These are phyloP conservation scores for Eruca vesicaria DNA, from an alignment of 441 rosid genomes.

Conservation along the genomic window DNA sequence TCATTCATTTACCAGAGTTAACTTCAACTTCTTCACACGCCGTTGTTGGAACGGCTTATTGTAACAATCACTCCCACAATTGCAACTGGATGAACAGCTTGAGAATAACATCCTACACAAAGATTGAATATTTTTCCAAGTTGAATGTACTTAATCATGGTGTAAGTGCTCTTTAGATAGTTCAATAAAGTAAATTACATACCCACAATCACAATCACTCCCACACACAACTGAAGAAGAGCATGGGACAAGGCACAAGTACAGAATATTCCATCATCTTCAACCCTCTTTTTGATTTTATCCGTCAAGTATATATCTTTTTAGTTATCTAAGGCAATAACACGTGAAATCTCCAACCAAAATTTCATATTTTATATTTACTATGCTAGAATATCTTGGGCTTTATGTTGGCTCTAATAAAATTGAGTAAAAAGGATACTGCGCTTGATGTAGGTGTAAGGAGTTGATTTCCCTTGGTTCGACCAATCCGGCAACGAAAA, in stretches of 20 bases:
- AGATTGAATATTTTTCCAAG: neutral
- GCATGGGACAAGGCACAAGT: constrained; percentile 51
- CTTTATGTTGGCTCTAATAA: too few species aligned
- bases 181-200: constrained; percentile 8
- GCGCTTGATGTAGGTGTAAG: constrained; percentile 73
- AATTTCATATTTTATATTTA: neutral
- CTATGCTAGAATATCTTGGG: too few species aligned
- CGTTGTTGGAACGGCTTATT: constrained; percentile 90
- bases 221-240: constrained; percentile 52
- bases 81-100: constrained; percentile 93
- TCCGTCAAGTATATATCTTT: constrained; percentile 82
- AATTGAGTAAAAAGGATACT: constrained; percentile 58
- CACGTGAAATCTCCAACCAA: neutral
- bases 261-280: constrained; percentile 98
- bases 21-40: constrained; percentile 82
- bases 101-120: constrained; percentile 78
- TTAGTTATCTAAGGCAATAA: constrained; percentile 36
- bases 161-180: neutral
- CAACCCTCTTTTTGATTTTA: constrained; percentile 65
- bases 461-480: constrained; percentile 57
- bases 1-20: constrained; percentile 57
- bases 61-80: constrained; percentile 75
- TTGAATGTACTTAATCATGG: neutral
- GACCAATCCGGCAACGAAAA: constrained; percentile 86
- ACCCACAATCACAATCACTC: constrained; percentile 98